phyloP scores from a whole-genome alignment of 2,329 filamentous ascomycete species.

The Sporothrix luriei region DNA sequence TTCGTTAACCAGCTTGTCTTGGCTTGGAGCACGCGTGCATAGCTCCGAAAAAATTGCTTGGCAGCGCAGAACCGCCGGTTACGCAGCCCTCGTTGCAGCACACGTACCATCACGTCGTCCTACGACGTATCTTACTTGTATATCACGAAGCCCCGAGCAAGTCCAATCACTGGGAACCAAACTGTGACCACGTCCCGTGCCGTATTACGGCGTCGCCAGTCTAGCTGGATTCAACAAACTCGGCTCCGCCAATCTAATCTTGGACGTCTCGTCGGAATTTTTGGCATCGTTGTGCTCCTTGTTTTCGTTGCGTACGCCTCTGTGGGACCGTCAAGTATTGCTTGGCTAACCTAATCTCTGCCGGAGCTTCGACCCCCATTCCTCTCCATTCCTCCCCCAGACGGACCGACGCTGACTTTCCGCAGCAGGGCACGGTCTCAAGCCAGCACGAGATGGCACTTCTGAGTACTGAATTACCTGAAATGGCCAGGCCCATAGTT shows the following conservation, averaged over 20 bases:
- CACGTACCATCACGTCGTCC: background rate
- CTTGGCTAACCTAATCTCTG: constrained; percentile 9
- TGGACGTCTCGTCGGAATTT: background rate
- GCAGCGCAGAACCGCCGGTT: background rate
- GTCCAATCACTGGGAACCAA: background rate
- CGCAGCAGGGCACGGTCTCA: background rate
- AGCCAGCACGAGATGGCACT: background rate
- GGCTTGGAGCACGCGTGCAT: constrained; percentile 14
- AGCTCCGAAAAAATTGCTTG: background rate
- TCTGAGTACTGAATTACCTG: background rate
- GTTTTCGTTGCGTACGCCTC: background rate
- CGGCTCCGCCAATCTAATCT: constrained; percentile 21
- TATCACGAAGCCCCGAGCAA: background rate
- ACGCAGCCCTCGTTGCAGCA: background rate
- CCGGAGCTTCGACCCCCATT: background rate
- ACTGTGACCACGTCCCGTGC: background rate
- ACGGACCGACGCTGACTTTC: background rate
- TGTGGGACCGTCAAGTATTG: constrained; percentile 4
- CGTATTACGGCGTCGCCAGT: background rate
- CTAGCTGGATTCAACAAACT: constrained; percentile 13
- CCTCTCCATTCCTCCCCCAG: background rate
- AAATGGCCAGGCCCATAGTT: too few species aligned
- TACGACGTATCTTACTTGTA: too few species aligned
- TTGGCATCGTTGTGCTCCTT: background rate
- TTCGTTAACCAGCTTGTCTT: constrained; percentile 4